Base-by-base conservation (phyloP, 805 yeast species). In the Cyberlindnera xishuangbannaensis region DNA sequence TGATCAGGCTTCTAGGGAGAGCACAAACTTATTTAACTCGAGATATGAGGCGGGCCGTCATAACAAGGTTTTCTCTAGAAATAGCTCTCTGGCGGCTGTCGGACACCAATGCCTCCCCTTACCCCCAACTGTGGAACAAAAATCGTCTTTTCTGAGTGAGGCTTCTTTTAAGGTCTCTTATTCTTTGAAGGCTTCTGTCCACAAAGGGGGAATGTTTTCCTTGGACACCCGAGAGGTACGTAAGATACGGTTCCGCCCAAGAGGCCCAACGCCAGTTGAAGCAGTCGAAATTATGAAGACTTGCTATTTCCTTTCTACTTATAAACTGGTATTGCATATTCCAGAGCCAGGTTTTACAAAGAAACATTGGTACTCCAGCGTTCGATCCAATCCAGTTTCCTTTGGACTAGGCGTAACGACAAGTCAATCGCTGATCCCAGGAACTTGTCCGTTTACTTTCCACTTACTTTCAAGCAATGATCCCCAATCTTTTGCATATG, bases 11-110 rank as follows among this genome's bases (percentile, higher is more conserved):
- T 22, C 41, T 0, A 40, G 34, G 18, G 27, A 26, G 21, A 25
- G 30, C 8, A 44, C 54, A 2, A 45, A 49, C 17, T 15, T 44
- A 6, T 36, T 26, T 21, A 34, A 26, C 1, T 44, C 50, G 1
- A 11, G 27, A 8, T 38, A 31, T 9, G 54, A 49, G 15, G 28
- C 33, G n/a, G 36, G 42, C 3, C 13, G 8, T 7, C 29, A 21
- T 10, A 21, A 21, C 36, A 29, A 29, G 28, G 6, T 21, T 14
- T 20, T 23, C n/a, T 3, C 27, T 2, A 21, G 24, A 5, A 28
- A 15, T 15, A 22, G 20, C 18, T 16, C 14, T 14, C 14, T n/a
- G n/a, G 5, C 27, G n/a, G 14, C 7, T 4, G 15, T 17, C 13
- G n/a, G 3, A 6, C 38, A 39, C 19, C 30, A 18, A 3, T 13